These are phyloP conservation scores for Croton laevigatus DNA, from an alignment of 441 rosid species.

Conservation along the genomic window DNA sequence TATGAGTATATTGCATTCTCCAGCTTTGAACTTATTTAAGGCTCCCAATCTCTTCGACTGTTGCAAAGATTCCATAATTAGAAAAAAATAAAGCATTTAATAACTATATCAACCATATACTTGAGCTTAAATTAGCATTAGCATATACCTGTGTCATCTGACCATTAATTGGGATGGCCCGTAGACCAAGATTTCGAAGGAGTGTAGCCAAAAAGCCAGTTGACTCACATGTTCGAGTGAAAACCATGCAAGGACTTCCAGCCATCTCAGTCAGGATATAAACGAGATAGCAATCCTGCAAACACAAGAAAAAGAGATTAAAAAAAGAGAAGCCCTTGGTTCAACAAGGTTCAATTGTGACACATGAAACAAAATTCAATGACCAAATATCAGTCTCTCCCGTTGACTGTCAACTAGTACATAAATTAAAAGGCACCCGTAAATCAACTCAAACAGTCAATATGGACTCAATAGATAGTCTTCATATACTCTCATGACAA, in stretches of 20 bases:
- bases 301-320: conserved; percentile 6
- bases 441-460: not conserved
- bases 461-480: not conserved
- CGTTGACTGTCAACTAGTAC: not conserved
- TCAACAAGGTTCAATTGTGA: not conserved
- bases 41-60: conserved; percentile 99
- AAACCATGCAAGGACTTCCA: conserved; percentile 81
- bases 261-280: conserved; percentile 75
- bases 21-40: conserved; percentile 88
- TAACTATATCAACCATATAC: not conserved
- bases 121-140: not conserved
- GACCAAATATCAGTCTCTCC: not conserved
- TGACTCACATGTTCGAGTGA: conserved; percentile 91
- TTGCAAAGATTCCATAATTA: conserved; percentile 5
- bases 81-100: not conserved
- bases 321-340: not conserved
- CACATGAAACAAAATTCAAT: not conserved
- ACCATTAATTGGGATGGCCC: conserved; percentile 96
- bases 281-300: conserved; percentile 96
- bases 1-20: conserved; percentile 88
- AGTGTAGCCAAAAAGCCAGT: conserved; percentile 67
- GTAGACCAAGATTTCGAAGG: conserved; percentile 86
- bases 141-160: conserved; percentile 83
- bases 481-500: not conserved
- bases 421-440: not conserved